These are phyloP conservation scores for Talaromyces ruber DNA, from an alignment of 495 filamentous ascomycete species.

Conservation along the genomic window DNA sequence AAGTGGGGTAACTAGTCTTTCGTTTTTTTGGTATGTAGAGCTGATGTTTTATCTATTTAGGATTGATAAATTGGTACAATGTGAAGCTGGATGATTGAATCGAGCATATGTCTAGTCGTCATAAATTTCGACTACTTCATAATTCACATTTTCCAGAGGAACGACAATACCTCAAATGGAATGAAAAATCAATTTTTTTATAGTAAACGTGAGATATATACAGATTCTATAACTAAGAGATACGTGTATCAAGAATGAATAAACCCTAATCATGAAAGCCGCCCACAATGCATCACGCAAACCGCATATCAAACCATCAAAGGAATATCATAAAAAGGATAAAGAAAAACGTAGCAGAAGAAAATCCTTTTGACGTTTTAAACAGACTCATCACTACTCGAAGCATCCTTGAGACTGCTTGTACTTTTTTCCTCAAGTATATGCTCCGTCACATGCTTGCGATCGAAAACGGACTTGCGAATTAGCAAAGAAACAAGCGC, in stretches of 20 bases:
- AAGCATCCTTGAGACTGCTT: not conserved
- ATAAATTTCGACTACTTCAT: too few relatives aligned
- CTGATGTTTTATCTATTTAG: too few relatives aligned
- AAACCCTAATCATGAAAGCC: not conserved
- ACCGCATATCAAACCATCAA: not conserved
- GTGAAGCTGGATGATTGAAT: too few relatives aligned
- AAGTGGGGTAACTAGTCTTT: too few relatives aligned
- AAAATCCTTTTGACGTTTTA: not conserved
- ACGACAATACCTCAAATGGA: too few relatives aligned
- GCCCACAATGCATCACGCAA: not conserved
- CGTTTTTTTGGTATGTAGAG: too few relatives aligned
- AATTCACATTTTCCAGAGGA: too few relatives aligned
- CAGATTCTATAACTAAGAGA: not conserved
- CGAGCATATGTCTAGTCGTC: too few relatives aligned
- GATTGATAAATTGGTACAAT: too few relatives aligned
- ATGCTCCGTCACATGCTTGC: not conserved
- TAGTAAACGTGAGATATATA: not conserved
- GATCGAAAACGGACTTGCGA: not conserved
- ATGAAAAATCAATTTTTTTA: too few relatives aligned
- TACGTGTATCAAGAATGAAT: not conserved
- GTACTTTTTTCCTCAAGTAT: not conserved
- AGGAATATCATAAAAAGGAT: too few relatives aligned
- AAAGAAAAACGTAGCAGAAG: too few relatives aligned
- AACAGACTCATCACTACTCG: not conserved
- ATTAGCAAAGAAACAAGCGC: not conserved